phyloP scores from a whole-genome alignment of 805 yeast species.

The Yarrowia sp. region DNA sequence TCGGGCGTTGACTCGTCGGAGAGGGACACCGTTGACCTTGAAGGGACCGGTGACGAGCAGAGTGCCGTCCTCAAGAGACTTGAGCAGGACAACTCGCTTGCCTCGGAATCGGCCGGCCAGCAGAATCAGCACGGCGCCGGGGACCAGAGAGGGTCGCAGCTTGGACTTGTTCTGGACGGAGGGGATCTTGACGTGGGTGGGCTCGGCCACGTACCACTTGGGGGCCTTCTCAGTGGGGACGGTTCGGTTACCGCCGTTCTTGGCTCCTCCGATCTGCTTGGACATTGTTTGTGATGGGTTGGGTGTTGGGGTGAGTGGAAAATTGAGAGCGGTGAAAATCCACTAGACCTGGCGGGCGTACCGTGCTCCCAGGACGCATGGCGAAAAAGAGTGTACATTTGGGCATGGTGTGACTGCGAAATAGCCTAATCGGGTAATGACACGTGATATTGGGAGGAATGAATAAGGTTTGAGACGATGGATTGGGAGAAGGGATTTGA shows the following conservation, averaged over 20 bases:
- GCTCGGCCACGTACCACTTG: constrained; percentile 88
- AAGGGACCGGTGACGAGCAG: constrained; percentile 97
- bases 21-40: constrained; percentile 99
- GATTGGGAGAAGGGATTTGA: too few species aligned
- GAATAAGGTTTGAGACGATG: too few species aligned
- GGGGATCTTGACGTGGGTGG: constrained; percentile 74
- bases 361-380: constrained; percentile 30
- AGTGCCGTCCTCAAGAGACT: constrained; percentile 97
- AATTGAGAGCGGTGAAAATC: constrained; percentile 37
- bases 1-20: constrained; percentile 98
- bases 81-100: constrained; percentile 98
- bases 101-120: constrained; percentile 99
- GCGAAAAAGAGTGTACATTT: constrained; percentile 25
- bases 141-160: constrained; percentile 92
- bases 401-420: constrained; percentile 34
- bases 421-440: background rate
- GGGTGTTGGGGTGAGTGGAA: constrained; percentile 37
- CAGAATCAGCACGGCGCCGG: constrained; percentile 97
- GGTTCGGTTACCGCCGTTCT: constrained; percentile 51
- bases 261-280: constrained; percentile 44
- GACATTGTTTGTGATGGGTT: constrained; percentile 29
- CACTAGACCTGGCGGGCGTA: constrained; percentile 29
- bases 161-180: constrained; percentile 88
- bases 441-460: constrained; percentile 33
- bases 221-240: constrained; percentile 57